These are phyloP conservation scores for Monilinia fructigena DNA, from an alignment of 2,329 filamentous ascomycete genomes.

Conservation along the genomic window DNA sequence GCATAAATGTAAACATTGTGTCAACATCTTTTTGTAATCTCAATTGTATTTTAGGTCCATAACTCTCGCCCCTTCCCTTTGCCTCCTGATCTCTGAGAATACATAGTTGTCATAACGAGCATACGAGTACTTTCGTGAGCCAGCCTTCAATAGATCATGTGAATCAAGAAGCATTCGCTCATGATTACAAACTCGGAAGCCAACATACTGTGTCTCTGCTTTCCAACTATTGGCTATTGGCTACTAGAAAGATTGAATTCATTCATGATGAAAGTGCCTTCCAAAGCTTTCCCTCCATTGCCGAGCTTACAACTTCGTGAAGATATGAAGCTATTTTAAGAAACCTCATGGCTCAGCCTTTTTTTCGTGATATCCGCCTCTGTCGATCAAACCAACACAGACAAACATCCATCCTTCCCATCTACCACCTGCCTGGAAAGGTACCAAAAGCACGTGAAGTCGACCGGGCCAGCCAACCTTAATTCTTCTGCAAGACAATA, in stretches of 20 bases:
- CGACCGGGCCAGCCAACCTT: not conserved
- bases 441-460: not conserved
- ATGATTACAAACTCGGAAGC: not conserved
- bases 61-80: too few relatives aligned
- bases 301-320: not conserved
- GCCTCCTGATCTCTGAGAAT: not conserved
- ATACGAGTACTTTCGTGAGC: not conserved
- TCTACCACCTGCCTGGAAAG: not conserved
- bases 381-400: slow-evolving; percentile 15
- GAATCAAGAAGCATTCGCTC: too few relatives aligned
- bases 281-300: not conserved
- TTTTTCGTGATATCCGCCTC: slow-evolving; percentile 1
- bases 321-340: slow-evolving; percentile 17
- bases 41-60: not conserved
- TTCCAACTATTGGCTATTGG: not conserved
- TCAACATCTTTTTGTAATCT: not conserved
- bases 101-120: not conserved
- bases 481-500: not conserved
- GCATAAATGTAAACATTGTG: not conserved
- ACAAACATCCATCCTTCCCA: not conserved
- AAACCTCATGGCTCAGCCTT: slow-evolving; percentile 5
- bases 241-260: slow-evolving; percentile 5
- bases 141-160: not conserved
- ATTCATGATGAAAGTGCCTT: not conserved
- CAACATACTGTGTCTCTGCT: not conserved